Base-by-base conservation (phyloP, 306 rosid species). In the Gillenia trifoliata region DNA sequence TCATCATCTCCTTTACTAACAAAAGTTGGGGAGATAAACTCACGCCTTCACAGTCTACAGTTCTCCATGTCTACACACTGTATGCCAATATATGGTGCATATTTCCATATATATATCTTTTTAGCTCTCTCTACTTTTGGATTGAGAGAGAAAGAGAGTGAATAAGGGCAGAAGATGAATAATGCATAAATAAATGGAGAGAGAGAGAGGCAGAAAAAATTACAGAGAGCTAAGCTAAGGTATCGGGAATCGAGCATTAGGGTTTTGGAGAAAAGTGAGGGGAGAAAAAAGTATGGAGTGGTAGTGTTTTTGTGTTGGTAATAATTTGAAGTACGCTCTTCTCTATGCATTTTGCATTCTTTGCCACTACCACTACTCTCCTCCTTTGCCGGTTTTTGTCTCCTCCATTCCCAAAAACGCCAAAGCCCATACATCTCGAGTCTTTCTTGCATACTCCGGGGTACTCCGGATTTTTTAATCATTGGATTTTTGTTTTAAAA, bases 331-430 rank as follows among this genome's bases (percentile, higher is more conserved):
- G 88, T 80, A 81, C 90, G 72, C 52, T 77, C 63, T 82, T 88
- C 96, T 70, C 96, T 68, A 89, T 90, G 96, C 88, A 56, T 76
- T 57, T 73, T 81, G 77, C 79, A 68, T 55, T 12, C 9, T 28
- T 26, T 60, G 64, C 64, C 34, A 6, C 34, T 26, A 28, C 64
- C 55, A 79, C 73, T 22, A 64, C 47, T 40, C 75, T 84, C 96
- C 92, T 86, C 67, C 87, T 85, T 88, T 87, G 89, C 96, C 87
- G 89, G 86, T 87, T 45, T 78, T 68, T 92, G 93, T 90, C 91
- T 83, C 89, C 88, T 77, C 79, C 77, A 73, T 78, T 77, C 75
- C 86, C 85, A 78, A 76, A 69, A 82, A 78, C 86, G 83, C 89
- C 91, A 80, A 82, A 77, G 82, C 50, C 40, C 26, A 17, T 45